A percentile compares a stretch with the other conserved stretches of the same genome.
Evolutionary conservation across 176 grass and related monocot species (phyloP).

Genomic region (Juncus effusus): DNA sequence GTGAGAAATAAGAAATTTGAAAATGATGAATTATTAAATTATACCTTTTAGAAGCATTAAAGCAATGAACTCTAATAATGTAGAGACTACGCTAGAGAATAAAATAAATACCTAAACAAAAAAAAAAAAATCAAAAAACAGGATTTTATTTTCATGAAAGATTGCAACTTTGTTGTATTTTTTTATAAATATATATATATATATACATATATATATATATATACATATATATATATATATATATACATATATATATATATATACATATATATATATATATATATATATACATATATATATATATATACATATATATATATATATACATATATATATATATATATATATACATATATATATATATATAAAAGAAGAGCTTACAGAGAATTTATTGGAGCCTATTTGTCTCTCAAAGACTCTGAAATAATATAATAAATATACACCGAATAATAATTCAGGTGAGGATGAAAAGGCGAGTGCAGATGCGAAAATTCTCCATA

Average conservation of each 20-base stretch:
- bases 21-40: conserved; percentile 10
- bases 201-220: not conserved
- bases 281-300: not conserved
- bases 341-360: not conserved
- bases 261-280: not conserved
- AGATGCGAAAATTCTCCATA: conserved; percentile 22
- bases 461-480: conserved; percentile 18
- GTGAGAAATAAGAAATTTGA: not conserved
- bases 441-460: conserved; percentile 18
- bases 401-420: conserved; percentile 28
- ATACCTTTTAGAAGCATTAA: conserved; percentile 84
- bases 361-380: conserved; percentile 4
- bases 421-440: conserved; percentile 24
- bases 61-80: conserved; percentile 60
- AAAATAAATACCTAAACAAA: conserved; percentile 77
- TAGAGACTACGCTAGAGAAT: conserved; percentile 58
- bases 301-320: not conserved
- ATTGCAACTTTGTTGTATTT: conserved; percentile 1
- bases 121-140: conserved; percentile 14
- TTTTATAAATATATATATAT: not conserved
- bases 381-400: conserved; percentile 26
- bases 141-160: not conserved
- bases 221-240: not conserved
- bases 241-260: not conserved
- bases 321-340: not conserved